Base-by-base conservation (phyloP, 2,329 filamentous ascomycete species). In the Hymenoscyphus albidus region DNA sequence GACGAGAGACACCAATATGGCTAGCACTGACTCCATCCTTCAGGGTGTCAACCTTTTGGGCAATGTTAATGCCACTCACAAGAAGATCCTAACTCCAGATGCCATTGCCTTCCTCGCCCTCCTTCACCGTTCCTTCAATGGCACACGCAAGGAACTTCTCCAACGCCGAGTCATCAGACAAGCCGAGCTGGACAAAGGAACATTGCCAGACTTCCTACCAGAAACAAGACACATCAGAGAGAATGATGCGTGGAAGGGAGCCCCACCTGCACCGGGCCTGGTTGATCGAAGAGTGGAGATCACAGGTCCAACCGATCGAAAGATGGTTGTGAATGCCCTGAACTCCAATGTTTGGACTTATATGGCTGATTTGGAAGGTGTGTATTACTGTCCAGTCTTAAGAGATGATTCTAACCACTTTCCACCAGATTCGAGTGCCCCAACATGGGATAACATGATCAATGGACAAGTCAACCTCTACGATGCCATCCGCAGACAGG, bases 401-500 rank as follows among this genome's bases (percentile, higher is more conserved):
- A 77, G 13, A 40, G 2, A 12, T 38, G 40, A 18, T 59, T 62
- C 66, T 67, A 40, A 66, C 51, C 9, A 59, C 57, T 7, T 16
- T 38, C 16, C 12, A 16, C 39, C 73, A 97, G 93, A 98, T 78
- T 97, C 95, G 6, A 95, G 85, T 75, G 93, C 95, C 31, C 95
- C 95, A 31, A 97, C 95, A 55, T 99, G 95, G 95, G 93, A 97
- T 71, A 98, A 98, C 82, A 98, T 98, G 93, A 89, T 98, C 82
- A 96, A 95, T 72, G 95, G 95, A 69, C 95, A 99, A 80, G 88
- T 97, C 71, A 99, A 98, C 82, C 86, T 99, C 64, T 96, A 97
- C 82, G 95, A 98, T 74, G 95, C 93, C 71, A 93, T 96, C 76
- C 91, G 95, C 74, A 89, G 87, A 72, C 91, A 97, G 80, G 88